Percentiles rank a stretch among this genome's conserved stretches.
Conservation (phyloP, 176 grass and related monocot species). For the Zoysia japonica region DNA sequence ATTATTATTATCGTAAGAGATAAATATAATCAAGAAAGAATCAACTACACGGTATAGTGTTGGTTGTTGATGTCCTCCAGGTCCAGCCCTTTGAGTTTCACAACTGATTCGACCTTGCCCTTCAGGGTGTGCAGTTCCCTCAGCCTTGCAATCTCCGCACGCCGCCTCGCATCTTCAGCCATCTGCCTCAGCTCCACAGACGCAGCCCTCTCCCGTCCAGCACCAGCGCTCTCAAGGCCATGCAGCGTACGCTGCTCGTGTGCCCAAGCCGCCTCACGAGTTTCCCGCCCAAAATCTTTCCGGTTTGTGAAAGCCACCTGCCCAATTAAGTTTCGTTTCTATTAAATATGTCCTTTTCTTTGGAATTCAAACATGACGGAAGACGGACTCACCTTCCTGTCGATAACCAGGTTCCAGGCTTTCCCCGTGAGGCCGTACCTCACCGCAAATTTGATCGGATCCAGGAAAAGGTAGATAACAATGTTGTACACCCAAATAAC, state of each 20-base stretch:
- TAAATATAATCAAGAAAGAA: background rate
- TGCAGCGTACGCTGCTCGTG: slow-evolving; percentile 53
- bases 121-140: slow-evolving; percentile 62
- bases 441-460: slow-evolving; percentile 58
- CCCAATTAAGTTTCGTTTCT: background rate
- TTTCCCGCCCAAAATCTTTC: slow-evolving; percentile 51
- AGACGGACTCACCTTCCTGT: slow-evolving; percentile 41
- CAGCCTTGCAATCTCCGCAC: slow-evolving; percentile 56
- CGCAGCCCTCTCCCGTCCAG: slow-evolving; percentile 33
- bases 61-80: slow-evolving; percentile 58
- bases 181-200: slow-evolving; percentile 41
- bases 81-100: slow-evolving; percentile 50
- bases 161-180: slow-evolving; percentile 55
- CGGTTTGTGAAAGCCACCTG: slow-evolving; percentile 55
- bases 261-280: slow-evolving; percentile 52
- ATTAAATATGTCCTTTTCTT: background rate
- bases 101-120: slow-evolving; percentile 55
- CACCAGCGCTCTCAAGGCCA: slow-evolving; percentile 34
- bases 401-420: slow-evolving; percentile 59
- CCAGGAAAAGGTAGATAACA: slow-evolving; percentile 51
- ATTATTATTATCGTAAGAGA: background rate
- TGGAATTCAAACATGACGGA: background rate
- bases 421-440: slow-evolving; percentile 59
- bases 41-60: slow-evolving; percentile 51
- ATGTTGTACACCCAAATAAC: slow-evolving; percentile 71